Conservation (phyloP, 345 rosid species). For the Boechera retrofracta region DNA sequence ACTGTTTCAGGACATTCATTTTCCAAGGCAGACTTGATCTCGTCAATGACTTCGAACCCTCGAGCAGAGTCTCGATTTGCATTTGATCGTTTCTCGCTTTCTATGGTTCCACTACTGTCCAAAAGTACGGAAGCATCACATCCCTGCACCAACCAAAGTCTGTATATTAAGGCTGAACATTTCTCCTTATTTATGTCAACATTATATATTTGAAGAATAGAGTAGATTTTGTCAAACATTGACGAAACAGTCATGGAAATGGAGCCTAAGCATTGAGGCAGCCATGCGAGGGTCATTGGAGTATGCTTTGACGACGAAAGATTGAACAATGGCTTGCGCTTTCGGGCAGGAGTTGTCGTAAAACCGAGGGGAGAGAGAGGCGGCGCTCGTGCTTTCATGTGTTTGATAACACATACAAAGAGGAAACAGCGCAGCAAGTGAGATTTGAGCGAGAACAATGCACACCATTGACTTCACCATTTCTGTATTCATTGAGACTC, state of each 20-base stretch:
- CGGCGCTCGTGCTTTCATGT: conserved; percentile 24
- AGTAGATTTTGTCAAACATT: conserved; percentile 47
- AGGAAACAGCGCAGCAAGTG: conserved; percentile 52
- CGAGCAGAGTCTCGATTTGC: conserved; percentile 72
- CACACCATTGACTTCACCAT: conserved; percentile 46
- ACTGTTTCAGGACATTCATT: conserved; percentile 75
- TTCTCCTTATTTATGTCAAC: not conserved
- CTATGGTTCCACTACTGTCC: conserved; percentile 62
- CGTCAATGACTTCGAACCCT: conserved; percentile 79
- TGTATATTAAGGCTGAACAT: not conserved
- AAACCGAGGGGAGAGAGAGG: conserved; percentile 58
- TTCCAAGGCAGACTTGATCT: conserved; percentile 71
- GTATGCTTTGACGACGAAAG: conserved; percentile 57
- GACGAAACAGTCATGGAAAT: conserved; percentile 83
- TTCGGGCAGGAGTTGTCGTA: conserved; percentile 70
- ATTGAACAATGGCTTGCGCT: conserved; percentile 56
- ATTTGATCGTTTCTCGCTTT: conserved; percentile 70
- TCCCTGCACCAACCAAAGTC: conserved; percentile 54
- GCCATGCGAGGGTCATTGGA: conserved; percentile 66
- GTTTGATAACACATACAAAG: conserved; percentile 42
- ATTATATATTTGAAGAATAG: not conserved
- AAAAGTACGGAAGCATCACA: conserved; percentile 76
- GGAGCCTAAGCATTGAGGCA: conserved; percentile 75
- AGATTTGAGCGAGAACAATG: conserved; percentile 39
- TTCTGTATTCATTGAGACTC: not conserved